Base-by-base conservation (phyloP, 2,329 filamentous ascomycete genomes). In the Ceratocystis eucalypticola region DNA sequence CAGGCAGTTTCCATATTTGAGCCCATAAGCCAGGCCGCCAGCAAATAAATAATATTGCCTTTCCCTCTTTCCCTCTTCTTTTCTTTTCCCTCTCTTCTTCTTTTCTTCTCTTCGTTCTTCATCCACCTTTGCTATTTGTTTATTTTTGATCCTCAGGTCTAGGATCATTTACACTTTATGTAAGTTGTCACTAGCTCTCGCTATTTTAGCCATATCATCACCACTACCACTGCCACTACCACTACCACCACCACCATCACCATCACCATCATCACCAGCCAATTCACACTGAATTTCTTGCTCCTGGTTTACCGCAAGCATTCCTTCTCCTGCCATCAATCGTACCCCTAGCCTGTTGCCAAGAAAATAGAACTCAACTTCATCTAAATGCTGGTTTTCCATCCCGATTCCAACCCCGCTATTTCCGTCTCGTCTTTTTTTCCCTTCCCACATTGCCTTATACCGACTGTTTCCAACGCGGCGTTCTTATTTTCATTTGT, bases 51-150 rank as follows among this genome's bases (percentile, higher is more conserved):
- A 68, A 68, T 64, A 50, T 64, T 25, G 30, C 61, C 65, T 57
- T 41, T 64, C 41, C 66, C 64, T 57, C 67, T 69, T 66, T 64
- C 62, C 64, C 65, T 57, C 64, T 50, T 53, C 53, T 33, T 67
- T 59, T 55, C 41, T 65, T 61, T 66, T 61, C 67, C 67, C 66
- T 66, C 57, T 69, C 64, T 67, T 64, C 67, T 61, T 67, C 37
- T 53, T 67, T 61, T 69, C 37, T 59, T 67, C 62, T 69, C 67
- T 64, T 67, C 63, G 62, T 64, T 65, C 67, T 59, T 70, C 64
- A 63, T 69, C 68, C 67, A 61, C 62, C 48, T 41, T 44, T 53
- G 55, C 64, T 67, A 33, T 53, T 67, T 69, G 62, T 55, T 65
- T 66, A 41, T 63, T 66, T 50, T 68, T 65, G 61, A 66, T 66